Evolutionary conservation across 2,329 filamentous ascomycete species (phyloP).

Genomic region (Mycosphaerelloides madeirae): DNA sequence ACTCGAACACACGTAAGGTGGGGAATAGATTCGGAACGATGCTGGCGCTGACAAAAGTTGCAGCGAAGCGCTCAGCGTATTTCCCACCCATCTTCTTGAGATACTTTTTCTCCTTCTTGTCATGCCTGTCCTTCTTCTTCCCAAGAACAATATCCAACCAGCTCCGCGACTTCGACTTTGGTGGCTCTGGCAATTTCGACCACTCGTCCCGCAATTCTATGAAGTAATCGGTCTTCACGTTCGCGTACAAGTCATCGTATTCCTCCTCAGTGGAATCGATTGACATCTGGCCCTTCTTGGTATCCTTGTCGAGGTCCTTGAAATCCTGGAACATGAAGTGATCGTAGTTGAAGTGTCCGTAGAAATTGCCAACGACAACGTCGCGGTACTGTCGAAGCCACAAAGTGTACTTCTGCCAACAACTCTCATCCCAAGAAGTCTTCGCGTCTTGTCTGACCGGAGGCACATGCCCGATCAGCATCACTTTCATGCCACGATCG

Average conservation of each 20-base stretch:
- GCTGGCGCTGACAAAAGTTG: conserved; percentile 77
- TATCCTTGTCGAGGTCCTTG: conserved; percentile 63
- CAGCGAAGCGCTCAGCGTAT: conserved; percentile 78
- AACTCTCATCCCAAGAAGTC: conserved; percentile 89
- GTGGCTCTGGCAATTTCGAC: conserved; percentile 64
- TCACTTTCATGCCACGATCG: conserved; percentile 82
- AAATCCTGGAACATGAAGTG: conserved; percentile 93
- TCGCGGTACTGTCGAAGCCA: conserved; percentile 91
- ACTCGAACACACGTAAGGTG: conserved; percentile 74
- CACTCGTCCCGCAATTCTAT: conserved; percentile 72
- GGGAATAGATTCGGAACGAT: conserved; percentile 92
- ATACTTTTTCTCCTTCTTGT: conserved; percentile 53
- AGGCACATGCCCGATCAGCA: conserved; percentile 89
- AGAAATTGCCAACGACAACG: conserved; percentile 72
- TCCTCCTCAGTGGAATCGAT: conserved; percentile 2
- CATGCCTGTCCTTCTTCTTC: conserved; percentile 42
- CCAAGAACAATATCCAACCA: conserved; percentile 23
- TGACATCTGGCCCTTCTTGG: conserved; percentile 40
- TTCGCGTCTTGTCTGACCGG: conserved; percentile 83
- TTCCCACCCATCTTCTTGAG: conserved; percentile 68
- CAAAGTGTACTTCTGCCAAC: conserved; percentile 94
- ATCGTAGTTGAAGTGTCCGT: conserved; percentile 97
- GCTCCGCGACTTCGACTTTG: conserved; percentile 21
- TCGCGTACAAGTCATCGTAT: conserved; percentile 51
- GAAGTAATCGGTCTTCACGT: conserved; percentile 74